Evolutionary conservation across 2,329 filamentous ascomycete species (phyloP).

Genomic region (Shiraia sp.): DNA sequence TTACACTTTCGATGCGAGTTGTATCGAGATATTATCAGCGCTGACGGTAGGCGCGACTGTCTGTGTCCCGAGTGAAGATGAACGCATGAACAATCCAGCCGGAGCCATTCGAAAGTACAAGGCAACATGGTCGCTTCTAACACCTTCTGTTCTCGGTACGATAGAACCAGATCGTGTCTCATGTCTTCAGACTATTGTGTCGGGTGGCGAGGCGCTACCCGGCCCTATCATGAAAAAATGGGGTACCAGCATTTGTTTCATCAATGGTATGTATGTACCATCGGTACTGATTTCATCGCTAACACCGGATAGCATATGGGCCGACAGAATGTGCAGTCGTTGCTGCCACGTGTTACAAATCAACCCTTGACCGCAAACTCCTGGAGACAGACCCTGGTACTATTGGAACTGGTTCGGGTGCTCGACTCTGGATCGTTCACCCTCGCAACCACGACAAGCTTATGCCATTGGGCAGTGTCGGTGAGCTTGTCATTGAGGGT

Average conservation of each 20-base stretch:
- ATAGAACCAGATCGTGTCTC: constrained; percentile 47
- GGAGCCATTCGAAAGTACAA: constrained; percentile 43
- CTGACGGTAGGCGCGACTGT: constrained; percentile 55
- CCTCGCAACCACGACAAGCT: constrained; percentile 42
- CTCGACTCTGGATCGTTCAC: constrained; percentile 47
- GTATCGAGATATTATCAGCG: constrained; percentile 59
- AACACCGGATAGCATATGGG: constrained; percentile 27
- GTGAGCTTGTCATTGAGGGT: constrained; percentile 51
- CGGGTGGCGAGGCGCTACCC: constrained; percentile 50
- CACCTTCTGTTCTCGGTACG: constrained; percentile 43
- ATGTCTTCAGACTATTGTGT: constrained; percentile 48
- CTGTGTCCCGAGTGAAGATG: constrained; percentile 60
- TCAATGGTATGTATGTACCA: constrained; percentile 52
- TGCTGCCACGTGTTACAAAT: constrained; percentile 27
- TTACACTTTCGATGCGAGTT: constrained; percentile 61
- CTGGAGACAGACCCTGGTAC: constrained; percentile 30
- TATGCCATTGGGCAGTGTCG: constrained; percentile 36
- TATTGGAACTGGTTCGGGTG: constrained; percentile 38
- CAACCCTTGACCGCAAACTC: constrained; percentile 27
- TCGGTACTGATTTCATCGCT: constrained; percentile 10
- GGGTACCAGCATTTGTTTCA: constrained; percentile 47
- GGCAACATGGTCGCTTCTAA: constrained; percentile 35
- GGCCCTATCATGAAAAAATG: constrained; percentile 50
- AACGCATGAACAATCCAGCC: constrained; percentile 57
- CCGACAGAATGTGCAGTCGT: constrained; percentile 39